phyloP scores from a whole-genome alignment of 192 early-diverging fungal species.

The Coemansia sp. region DNA sequence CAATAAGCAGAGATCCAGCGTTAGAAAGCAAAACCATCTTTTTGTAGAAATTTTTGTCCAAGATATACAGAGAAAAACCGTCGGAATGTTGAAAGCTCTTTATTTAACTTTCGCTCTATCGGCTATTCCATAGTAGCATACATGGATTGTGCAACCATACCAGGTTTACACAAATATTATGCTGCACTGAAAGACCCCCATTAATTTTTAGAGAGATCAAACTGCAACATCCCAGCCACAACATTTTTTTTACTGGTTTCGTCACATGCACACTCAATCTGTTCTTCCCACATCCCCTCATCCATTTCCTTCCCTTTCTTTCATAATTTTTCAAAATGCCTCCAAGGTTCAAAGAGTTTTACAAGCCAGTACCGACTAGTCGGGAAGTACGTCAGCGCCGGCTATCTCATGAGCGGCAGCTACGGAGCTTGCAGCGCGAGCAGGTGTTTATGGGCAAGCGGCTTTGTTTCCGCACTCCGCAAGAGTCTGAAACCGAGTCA shows the following conservation, averaged over 20 bases:
- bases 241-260: too few species aligned
- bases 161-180: too few species aligned
- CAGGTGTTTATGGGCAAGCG: slow-evolving; percentile 68
- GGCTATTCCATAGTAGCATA: too few species aligned
- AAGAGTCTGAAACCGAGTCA: slow-evolving; percentile 49
- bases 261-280: too few species aligned
- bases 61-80: not conserved
- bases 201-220: too few species aligned
- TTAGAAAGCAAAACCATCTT: slow-evolving; percentile 32
- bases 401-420: slow-evolving; percentile 56
- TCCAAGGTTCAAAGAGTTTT: slow-evolving; percentile 38
- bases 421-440: slow-evolving; percentile 66
- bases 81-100: too few species aligned
- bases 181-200: too few species aligned
- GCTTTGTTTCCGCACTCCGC: slow-evolving; percentile 46
- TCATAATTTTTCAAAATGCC: slow-evolving; percentile 8
- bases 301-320: not conserved
- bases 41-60: slow-evolving; percentile 1
- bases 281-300: too few species aligned
- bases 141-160: too few species aligned
- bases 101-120: too few species aligned
- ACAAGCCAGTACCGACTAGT: slow-evolving; percentile 37
- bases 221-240: too few species aligned
- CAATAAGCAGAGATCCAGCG: slow-evolving; percentile 19
- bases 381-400: slow-evolving; percentile 57